Evolutionary conservation across 768 basidiomycete genomes (phyloP).

Genomic region (Mrakia frigida): DNA sequence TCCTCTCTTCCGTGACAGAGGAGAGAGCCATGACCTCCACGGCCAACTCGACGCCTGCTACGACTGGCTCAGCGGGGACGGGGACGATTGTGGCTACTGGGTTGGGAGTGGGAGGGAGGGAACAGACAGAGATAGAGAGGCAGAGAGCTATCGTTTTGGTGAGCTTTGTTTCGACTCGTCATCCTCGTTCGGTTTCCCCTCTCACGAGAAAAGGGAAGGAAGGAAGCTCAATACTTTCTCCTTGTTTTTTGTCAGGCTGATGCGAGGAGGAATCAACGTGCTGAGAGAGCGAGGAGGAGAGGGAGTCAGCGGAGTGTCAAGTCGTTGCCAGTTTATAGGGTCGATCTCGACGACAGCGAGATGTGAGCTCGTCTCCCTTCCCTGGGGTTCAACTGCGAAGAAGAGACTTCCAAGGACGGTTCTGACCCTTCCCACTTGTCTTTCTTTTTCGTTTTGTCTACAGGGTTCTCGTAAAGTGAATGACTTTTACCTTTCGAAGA

Average conservation of each 20-base stretch:
- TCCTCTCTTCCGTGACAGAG: not conserved
- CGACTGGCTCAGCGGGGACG: not conserved
- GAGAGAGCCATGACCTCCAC: not conserved
- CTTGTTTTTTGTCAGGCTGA: not conserved
- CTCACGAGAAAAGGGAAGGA: not conserved
- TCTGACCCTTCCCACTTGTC: not conserved
- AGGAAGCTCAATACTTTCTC: not conserved
- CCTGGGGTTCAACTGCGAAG: not conserved
- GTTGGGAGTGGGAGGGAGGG: conserved; percentile 2
- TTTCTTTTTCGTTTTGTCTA: not conserved
- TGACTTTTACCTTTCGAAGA: not conserved
- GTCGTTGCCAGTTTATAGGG: not conserved
- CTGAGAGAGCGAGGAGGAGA: conserved; percentile 3
- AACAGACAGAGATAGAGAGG: conserved; percentile 9
- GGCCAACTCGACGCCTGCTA: not conserved
- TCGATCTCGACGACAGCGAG: not conserved
- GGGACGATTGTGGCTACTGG: not conserved
- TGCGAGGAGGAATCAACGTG: conserved; percentile 11
- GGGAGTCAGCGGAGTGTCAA: conserved; percentile 16
- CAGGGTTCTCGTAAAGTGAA: conserved; percentile 22
- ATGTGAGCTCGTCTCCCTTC: not conserved
- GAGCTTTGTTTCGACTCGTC: not conserved
- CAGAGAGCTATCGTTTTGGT: not conserved
- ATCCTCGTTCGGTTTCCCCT: not conserved
- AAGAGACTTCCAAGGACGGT: not conserved